Conservation (phyloP, 495 filamentous ascomycete species). For the Pseudoneurospora amorphoporcata region DNA sequence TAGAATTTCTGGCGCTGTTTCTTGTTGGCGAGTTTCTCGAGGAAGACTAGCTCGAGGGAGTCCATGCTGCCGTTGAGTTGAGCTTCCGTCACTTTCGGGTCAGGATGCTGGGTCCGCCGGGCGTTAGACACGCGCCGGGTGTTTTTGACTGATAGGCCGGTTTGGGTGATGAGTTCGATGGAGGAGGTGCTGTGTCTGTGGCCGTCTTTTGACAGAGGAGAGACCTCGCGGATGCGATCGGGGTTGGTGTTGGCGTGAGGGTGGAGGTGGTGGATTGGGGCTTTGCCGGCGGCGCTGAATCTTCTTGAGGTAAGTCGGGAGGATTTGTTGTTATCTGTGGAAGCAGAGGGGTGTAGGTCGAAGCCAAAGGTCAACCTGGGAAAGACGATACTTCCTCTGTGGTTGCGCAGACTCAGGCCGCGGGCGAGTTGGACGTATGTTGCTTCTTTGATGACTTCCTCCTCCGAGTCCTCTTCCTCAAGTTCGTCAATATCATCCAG, state of each 20-base stretch:
- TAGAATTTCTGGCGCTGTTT: background rate
- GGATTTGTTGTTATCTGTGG: background rate
- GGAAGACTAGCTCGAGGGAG: constrained; percentile 19
- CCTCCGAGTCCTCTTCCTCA: background rate
- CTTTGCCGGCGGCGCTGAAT: background rate
- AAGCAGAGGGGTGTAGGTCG: background rate
- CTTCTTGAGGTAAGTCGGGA: background rate
- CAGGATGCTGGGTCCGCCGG: background rate
- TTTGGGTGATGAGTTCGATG: constrained; percentile 11
- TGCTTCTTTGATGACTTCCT: constrained; percentile 2
- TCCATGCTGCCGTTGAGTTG: constrained; percentile 9
- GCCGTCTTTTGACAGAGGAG: background rate
- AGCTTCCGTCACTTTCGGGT: background rate
- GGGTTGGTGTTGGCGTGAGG: background rate
- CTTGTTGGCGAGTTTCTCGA: constrained; percentile 15
- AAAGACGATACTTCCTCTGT: background rate
- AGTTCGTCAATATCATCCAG: background rate
- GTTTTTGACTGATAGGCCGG: constrained; percentile 10
- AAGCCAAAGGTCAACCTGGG: background rate
- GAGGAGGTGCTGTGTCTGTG: constrained; percentile 1
- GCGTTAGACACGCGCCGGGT: constrained; percentile 6
- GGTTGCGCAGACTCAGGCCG: constrained; percentile 2
- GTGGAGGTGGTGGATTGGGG: background rate
- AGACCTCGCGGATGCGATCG: background rate
- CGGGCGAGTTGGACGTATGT: constrained; percentile 9